Percentiles rank a stretch among this genome's conserved stretches.
Conservation (phyloP, 2,329 filamentous ascomycete genomes). For the Scedosporium dehoogii region DNA sequence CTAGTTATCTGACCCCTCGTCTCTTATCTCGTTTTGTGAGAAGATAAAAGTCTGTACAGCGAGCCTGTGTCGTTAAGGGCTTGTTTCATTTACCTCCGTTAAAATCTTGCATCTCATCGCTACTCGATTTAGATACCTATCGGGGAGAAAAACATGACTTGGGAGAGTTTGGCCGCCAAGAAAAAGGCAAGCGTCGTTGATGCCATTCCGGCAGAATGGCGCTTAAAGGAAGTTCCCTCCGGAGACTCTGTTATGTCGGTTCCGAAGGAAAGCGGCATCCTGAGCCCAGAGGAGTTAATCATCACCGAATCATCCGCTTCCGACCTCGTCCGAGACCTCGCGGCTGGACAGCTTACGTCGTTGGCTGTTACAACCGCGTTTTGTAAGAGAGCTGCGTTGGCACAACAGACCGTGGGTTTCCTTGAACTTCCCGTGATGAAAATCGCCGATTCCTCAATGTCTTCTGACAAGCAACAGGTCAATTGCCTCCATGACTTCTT, state of each 20-base stretch:
- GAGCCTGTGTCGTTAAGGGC: too few relatives aligned
- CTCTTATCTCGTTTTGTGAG: too few relatives aligned
- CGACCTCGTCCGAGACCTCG: constrained; percentile 17
- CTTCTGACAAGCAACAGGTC: constrained; percentile 22
- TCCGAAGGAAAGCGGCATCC: background rate
- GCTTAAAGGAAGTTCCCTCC: constrained; percentile 9
- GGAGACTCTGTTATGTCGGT: background rate
- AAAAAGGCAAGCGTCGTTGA: background rate
- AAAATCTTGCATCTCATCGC: too few relatives aligned
- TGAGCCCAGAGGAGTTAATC: background rate
- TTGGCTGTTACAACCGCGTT: constrained; percentile 37
- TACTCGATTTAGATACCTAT: too few relatives aligned
- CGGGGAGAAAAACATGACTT: background rate
- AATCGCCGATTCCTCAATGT: background rate
- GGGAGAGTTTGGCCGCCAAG: background rate
- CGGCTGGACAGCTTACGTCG: constrained; percentile 22
- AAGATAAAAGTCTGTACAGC: too few relatives aligned
- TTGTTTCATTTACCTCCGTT: too few relatives aligned
- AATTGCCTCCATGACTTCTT: constrained; percentile 42
- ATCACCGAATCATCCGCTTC: constrained; percentile 10
- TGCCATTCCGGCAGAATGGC: constrained; percentile 13
- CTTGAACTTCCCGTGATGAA: background rate
- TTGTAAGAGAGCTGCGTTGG: constrained; percentile 41
- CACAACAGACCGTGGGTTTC: constrained; percentile 42
- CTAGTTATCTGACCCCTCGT: too few relatives aligned